Base-by-base conservation (phyloP, 352 stramenopile species). In the Phytopythium litorale region DNA sequence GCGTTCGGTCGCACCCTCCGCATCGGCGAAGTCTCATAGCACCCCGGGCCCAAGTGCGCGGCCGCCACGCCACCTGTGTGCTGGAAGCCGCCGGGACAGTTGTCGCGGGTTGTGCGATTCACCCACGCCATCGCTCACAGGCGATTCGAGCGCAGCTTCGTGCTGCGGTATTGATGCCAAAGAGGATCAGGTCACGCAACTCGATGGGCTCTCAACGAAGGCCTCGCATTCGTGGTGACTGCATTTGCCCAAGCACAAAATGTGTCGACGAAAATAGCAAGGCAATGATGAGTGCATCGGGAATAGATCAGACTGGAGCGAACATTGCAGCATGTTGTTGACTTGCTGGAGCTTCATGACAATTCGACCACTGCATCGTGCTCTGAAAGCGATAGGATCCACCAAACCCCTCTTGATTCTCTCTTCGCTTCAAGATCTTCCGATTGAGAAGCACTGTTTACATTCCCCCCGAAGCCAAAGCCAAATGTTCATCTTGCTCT, bases 61-160 rank as follows among this genome's bases (percentile, higher is more conserved):
- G 73, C 71, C 6, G 74, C 76, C 0, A 69, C 35, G 5, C 53
- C 56, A 7, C 60, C 54, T 4, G 71, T 70, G 7, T 54, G 30
- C 25, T 76, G 68, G 30, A 86, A 67, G 33, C 67, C 78, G 4
- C 73, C 72, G 4, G 67, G 64, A 33, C 70, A 73, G 54, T 84
- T 77, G 18, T 88, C 76, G 9, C 82, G 78, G 11, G 62, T 82
- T 56, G 82, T 89, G 40, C 82, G 82, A 48, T 85, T 84, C 57
- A 89, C 82, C 82, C 82, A 91, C 60, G 82, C 82, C 82, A 91
- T 91, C 9, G 35, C 52, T 32, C 25, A 6, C 28, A 32, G 28
- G 28, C 19, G 32, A 56, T 21, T 13, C 15, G 37, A 7, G 37
- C 37, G 18, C 37, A 16, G 11, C 13, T 13, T 45, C 21, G 40